Evolutionary conservation across 208 protist genomes (phyloP).

Genomic region (Acanthamoeba royreba): DNA sequence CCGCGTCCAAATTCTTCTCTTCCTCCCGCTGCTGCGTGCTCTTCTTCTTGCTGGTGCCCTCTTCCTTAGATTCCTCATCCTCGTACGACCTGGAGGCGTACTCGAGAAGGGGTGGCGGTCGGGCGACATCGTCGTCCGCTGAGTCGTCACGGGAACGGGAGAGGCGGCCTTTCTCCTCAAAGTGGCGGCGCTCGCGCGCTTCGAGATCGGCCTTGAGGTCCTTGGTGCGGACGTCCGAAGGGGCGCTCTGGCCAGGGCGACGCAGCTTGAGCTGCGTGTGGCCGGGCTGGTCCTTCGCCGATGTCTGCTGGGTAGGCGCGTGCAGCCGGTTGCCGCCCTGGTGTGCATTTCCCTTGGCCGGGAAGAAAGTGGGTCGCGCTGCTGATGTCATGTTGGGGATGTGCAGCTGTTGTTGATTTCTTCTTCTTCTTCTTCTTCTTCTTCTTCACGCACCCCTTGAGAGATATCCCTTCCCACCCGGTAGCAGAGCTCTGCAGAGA

Average conservation of each 20-base stretch:
- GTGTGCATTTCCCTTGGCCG: conserved; percentile 51
- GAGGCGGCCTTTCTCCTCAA: not conserved
- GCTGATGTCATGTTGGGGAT: conserved; percentile 50
- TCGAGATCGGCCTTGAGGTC: conserved; percentile 64
- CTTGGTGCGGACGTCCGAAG: conserved; percentile 37
- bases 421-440: not conserved
- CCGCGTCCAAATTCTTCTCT: conserved; percentile 61
- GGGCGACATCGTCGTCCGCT: not conserved
- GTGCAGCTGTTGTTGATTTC: too few relatives aligned
- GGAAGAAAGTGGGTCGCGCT: conserved; percentile 30
- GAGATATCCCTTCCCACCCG: too few relatives aligned
- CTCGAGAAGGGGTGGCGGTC: not conserved
- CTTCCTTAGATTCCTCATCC: not conserved
- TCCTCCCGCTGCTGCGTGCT: not conserved
- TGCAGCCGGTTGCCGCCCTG: conserved; percentile 61
- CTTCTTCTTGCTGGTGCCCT: not conserved
- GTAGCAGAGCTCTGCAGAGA: too few relatives aligned
- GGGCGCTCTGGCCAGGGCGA: conserved; percentile 49
- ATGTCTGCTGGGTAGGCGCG: conserved; percentile 62
- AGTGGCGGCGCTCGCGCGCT: not conserved
- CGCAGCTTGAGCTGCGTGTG: conserved; percentile 62
- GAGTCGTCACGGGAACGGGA: too few relatives aligned
- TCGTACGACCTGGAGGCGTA: not conserved
- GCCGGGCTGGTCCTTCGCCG: conserved; percentile 60
- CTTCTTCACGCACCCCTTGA: too few relatives aligned